These are phyloP conservation scores for Aspergillus diversus DNA, from an alignment of 495 filamentous ascomycete species.

Conservation along the genomic window DNA sequence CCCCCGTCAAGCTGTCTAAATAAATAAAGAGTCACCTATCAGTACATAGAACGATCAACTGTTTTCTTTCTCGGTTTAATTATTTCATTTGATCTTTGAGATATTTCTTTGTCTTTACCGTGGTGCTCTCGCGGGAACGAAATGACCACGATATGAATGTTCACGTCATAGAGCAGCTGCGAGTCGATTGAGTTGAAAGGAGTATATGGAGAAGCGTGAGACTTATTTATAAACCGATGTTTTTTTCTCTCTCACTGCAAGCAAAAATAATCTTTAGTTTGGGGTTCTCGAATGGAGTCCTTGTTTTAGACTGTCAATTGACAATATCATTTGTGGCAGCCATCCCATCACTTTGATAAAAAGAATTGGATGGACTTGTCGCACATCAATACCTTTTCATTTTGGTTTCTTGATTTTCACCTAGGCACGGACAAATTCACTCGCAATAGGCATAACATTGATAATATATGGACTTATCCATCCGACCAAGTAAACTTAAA, in stretches of 20 bases:
- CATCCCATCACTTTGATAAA: not conserved
- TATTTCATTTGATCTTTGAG: constrained; percentile 5
- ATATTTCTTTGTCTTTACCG: constrained; percentile 18
- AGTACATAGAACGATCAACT: constrained; percentile 23
- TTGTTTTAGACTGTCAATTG: not conserved
- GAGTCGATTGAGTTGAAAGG: constrained; percentile 21
- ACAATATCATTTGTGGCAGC: not conserved
- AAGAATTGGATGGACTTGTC: not conserved
- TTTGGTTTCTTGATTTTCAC: not conserved
- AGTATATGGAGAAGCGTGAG: constrained; percentile 14
- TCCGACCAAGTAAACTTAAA: no score
- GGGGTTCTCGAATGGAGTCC: not conserved
- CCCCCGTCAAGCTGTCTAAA: constrained; percentile 56
- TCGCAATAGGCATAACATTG: no score
- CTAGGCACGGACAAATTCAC: no score
- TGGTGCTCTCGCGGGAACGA: constrained; percentile 36
- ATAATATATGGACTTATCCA: no score
- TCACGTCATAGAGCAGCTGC: constrained; percentile 20
- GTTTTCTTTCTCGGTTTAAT: constrained; percentile 17
- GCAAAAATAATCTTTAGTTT: constrained; percentile 3
- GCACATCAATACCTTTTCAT: not conserved
- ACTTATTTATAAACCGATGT: not conserved
- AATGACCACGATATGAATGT: constrained; percentile 25
- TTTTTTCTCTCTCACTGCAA: not conserved
- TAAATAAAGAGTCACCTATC: constrained; percentile 28